phyloP scores from a whole-genome alignment of 2,329 filamentous ascomycete species.

The Colletotrichum siamense region DNA sequence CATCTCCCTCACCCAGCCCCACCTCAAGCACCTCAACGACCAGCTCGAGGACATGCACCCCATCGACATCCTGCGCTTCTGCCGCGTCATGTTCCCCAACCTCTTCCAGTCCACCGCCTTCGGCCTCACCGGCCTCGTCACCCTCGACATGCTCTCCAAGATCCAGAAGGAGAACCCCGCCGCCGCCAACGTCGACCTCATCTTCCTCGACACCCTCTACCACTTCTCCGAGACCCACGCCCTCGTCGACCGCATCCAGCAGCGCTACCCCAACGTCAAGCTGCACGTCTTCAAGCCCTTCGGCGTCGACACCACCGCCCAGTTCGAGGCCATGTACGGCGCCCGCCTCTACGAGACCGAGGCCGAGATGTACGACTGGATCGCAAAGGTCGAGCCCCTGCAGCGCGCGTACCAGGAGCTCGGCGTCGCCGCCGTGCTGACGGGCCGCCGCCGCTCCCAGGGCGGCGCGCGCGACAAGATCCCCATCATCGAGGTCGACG shows the following conservation, averaged over 20 bases:
- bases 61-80: constrained; percentile 91
- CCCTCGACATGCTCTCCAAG: constrained; percentile 85
- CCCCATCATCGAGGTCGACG: constrained; percentile 89
- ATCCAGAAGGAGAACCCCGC: constrained; percentile 68
- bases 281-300: constrained; percentile 92
- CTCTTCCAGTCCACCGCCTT: constrained; percentile 89
- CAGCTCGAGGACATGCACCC: constrained; percentile 89
- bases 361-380: constrained; percentile 92
- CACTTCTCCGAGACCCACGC: constrained; percentile 81
- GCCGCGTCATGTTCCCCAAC: constrained; percentile 86
- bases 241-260: constrained; percentile 75
- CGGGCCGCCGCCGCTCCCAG: constrained; percentile 89
- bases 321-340: constrained; percentile 86
- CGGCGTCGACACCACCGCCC: constrained; percentile 71
- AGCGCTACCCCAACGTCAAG: constrained; percentile 77
- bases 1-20: constrained; percentile 84
- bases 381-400: constrained; percentile 96
- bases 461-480: constrained; percentile 91
- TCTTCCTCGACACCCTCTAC: constrained; percentile 86
- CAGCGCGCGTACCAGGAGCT: constrained; percentile 89
- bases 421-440: constrained; percentile 88
- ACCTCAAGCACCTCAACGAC: constrained; percentile 89
- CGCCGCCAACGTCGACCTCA: constrained; percentile 65
- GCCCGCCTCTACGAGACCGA: constrained; percentile 83
- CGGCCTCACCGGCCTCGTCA: constrained; percentile 80